Evolutionary conservation across 129 eudicot genomes (phyloP).

Genomic region (Flaveria trinervia): DNA sequence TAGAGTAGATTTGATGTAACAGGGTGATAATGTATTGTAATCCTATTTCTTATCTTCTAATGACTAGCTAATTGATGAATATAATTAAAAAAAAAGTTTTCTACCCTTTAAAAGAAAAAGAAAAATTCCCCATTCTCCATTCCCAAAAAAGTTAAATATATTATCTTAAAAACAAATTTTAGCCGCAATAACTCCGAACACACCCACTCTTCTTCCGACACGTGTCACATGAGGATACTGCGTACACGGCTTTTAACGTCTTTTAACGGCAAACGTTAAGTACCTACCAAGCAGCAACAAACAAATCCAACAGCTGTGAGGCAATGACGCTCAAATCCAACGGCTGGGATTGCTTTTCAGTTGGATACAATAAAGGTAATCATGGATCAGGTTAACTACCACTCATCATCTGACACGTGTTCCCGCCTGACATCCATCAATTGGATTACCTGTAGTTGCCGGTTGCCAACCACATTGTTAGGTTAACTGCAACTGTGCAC

Average conservation of each 20-base stretch:
- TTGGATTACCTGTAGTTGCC: slow-evolving; percentile 44
- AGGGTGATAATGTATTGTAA: too few relatives aligned
- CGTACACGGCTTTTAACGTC: slow-evolving; percentile 32
- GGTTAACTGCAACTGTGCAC: slow-evolving; percentile 7
- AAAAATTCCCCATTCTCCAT: too few relatives aligned
- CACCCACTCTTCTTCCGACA: slow-evolving; percentile 11
- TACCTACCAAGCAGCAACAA: slow-evolving; percentile 29
- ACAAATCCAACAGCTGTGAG: slow-evolving; percentile 15
- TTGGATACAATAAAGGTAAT: slow-evolving; percentile 22
- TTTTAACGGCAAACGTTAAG: slow-evolving; percentile 27
- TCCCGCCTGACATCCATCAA: slow-evolving; percentile 34
- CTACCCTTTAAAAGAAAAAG: too few relatives aligned
- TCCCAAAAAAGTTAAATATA: neutral
- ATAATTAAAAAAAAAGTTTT: too few relatives aligned
- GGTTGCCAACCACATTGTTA: slow-evolving; percentile 38
- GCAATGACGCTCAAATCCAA: slow-evolving; percentile 29
- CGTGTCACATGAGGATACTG: neutral
- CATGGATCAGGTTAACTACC: slow-evolving; percentile 39
- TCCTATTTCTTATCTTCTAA: too few relatives aligned
- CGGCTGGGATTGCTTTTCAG: slow-evolving; percentile 52
- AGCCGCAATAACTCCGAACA: slow-evolving; percentile 29
- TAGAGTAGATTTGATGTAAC: too few relatives aligned
- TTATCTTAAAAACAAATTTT: slow-evolving; percentile 13
- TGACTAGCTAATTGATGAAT: too few relatives aligned
- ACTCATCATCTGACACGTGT: slow-evolving; percentile 32